Evolutionary conservation across 2,329 filamentous ascomycete genomes (phyloP).

Genomic region (Aureobasidium sp.): DNA sequence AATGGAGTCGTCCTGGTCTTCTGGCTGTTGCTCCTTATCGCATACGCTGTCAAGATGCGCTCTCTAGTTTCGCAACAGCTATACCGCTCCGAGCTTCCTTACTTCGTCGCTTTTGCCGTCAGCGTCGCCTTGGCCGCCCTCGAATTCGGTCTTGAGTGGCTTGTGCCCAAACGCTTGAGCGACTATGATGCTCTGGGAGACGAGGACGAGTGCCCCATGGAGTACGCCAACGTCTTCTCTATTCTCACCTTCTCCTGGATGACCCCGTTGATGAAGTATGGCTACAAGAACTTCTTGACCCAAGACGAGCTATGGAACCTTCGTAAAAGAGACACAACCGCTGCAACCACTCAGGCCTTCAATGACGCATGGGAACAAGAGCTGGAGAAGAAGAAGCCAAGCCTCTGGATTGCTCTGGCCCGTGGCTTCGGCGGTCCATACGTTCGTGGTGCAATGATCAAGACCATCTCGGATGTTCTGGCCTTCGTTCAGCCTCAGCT

Average conservation of each 20-base stretch:
- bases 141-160: conserved; percentile 76
- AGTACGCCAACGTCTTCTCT: conserved; percentile 92
- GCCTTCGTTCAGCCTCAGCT: conserved; percentile 90
- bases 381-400: conserved; percentile 65
- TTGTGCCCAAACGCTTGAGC: conserved; percentile 72
- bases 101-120: conserved; percentile 70
- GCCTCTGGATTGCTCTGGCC: conserved; percentile 79
- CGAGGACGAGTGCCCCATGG: conserved; percentile 67
- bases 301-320: conserved; percentile 96
- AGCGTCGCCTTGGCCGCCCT: conserved; percentile 62
- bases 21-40: conserved; percentile 80
- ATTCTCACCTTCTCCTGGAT: conserved; percentile 95
- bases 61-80: conserved; percentile 74
- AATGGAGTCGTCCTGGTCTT: conserved; percentile 87
- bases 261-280: conserved; percentile 94
- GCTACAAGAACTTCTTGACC: conserved; percentile 84
- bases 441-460: conserved; percentile 73
- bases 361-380: conserved; percentile 71
- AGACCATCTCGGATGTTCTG: conserved; percentile 76
- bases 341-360: conserved; percentile 62
- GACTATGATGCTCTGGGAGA: conserved; percentile 62
- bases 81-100: conserved; percentile 59
- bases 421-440: conserved; percentile 82
- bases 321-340: conserved; percentile 71
- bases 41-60: conserved; percentile 73